phyloP scores from a whole-genome alignment of 768 basidiomycete species.

The Suillus alpinus region DNA sequence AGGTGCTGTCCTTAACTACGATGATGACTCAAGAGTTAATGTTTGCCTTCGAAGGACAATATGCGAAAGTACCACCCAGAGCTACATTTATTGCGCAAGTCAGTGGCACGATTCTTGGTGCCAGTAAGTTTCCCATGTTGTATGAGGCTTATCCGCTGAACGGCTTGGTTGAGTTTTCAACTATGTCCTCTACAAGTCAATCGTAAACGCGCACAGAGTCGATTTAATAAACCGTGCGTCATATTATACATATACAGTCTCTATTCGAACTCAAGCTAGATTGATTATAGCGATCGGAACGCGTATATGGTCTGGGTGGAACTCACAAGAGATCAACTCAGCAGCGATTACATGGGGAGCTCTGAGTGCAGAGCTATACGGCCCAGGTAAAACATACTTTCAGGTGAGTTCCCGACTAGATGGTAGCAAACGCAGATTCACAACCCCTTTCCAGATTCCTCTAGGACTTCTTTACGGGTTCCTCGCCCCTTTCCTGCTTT shows the following conservation, averaged over 20 bases:
- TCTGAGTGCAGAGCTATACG: slow-evolving; percentile 50
- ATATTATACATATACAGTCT: not conserved
- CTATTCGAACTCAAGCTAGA: slow-evolving; percentile 1
- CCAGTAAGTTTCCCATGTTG: slow-evolving; percentile 30
- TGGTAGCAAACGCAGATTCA: not conserved
- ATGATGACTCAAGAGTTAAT: slow-evolving; percentile 5
- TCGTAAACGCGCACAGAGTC: slow-evolving; percentile 12
- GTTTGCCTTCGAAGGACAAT: slow-evolving; percentile 49
- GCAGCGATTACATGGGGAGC: slow-evolving; percentile 56
- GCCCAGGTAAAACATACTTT: slow-evolving; percentile 44
- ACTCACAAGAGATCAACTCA: slow-evolving; percentile 51
- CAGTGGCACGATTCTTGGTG: slow-evolving; percentile 48
- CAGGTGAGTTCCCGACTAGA: slow-evolving; percentile 31
- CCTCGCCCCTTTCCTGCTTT: slow-evolving; percentile 28
- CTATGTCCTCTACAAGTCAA: slow-evolving; percentile 18
- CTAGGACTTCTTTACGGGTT: slow-evolving; percentile 31
- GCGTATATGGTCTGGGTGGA: slow-evolving; percentile 33
- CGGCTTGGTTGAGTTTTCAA: slow-evolving; percentile 14
- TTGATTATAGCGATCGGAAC: slow-evolving; percentile 13
- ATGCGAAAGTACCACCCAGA: slow-evolving; percentile 51
- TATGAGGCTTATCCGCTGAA: not conserved
- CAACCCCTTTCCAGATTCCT: slow-evolving; percentile 11
- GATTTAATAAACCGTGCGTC: slow-evolving; percentile 12
- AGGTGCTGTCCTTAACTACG: not conserved
- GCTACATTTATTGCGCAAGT: slow-evolving; percentile 48